Conservation (phyloP, 768 basidiomycete species). For the Fistulinella prunicolor region DNA sequence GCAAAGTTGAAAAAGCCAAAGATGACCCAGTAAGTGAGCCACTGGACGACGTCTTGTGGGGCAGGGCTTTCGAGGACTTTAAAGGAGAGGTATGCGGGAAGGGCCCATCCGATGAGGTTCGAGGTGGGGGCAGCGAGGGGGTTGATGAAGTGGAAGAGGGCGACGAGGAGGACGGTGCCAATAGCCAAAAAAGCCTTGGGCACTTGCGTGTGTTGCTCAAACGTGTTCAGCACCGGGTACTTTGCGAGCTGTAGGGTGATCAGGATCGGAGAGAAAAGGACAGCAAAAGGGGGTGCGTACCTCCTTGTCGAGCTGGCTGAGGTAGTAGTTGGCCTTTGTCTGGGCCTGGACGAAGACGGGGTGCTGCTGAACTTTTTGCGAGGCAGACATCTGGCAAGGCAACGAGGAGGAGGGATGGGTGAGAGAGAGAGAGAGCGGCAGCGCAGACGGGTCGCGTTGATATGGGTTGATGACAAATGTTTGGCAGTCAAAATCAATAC, state of each 20-base stretch:
- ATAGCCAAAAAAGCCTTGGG: constrained; percentile 91
- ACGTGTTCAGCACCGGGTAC: constrained; percentile 77
- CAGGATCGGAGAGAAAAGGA: background rate
- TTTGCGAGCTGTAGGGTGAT: constrained; percentile 60
- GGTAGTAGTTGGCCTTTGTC: constrained; percentile 77
- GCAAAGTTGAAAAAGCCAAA: constrained; percentile 93
- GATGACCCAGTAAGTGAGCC: constrained; percentile 97
- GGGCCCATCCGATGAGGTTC: constrained; percentile 90
- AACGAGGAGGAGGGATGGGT: constrained; percentile 12
- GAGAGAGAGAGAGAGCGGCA: constrained; percentile 22
- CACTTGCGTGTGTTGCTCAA: constrained; percentile 89
- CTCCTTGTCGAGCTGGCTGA: constrained; percentile 95
- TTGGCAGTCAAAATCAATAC: constrained; percentile 44
- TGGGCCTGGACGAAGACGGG: constrained; percentile 82
- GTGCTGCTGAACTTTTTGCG: constrained; percentile 84
- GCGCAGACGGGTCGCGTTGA: constrained; percentile 31
- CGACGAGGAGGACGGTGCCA: constrained; percentile 62
- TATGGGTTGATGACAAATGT: constrained; percentile 61
- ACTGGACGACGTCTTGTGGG: constrained; percentile 84
- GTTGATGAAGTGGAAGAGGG: constrained; percentile 81
- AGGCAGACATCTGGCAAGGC: constrained; percentile 61
- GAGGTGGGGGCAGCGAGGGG: constrained; percentile 89
- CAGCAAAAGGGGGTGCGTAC: constrained; percentile 41
- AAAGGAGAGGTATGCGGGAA: constrained; percentile 95
- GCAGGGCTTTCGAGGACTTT: constrained; percentile 89